Percentiles rank a stretch among this genome's conserved stretches.
phyloP scores from a whole-genome alignment of 2,329 filamentous ascomycete species.

The Gaeumannomyces tritici region DNA sequence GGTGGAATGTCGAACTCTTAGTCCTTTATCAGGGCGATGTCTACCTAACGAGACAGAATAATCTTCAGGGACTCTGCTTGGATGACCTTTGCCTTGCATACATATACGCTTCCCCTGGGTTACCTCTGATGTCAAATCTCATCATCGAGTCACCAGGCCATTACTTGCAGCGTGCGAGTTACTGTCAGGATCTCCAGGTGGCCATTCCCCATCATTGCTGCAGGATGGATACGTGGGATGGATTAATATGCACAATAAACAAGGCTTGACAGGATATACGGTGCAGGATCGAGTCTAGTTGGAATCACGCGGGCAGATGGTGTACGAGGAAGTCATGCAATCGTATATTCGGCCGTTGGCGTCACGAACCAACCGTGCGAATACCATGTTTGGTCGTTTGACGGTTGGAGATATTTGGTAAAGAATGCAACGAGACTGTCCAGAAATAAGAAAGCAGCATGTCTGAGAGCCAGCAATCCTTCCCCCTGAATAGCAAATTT shows the following conservation, averaged over 20 bases:
- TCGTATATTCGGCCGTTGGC: not conserved
- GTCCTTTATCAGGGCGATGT: not conserved
- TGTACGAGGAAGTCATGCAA: not conserved
- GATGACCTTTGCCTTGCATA: not conserved
- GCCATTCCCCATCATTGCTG: not conserved
- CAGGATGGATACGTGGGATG: not conserved
- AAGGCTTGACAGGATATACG: not conserved
- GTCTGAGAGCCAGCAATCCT: not conserved
- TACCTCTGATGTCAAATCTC: too few relatives aligned
- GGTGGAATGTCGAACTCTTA: constrained; percentile 3
- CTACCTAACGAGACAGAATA: not conserved
- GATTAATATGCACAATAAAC: not conserved
- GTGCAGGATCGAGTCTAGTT: not conserved
- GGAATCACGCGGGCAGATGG: not conserved
- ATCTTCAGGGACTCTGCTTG: not conserved
- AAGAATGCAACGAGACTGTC: not conserved
- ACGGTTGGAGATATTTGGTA: not conserved
- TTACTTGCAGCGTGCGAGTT: not conserved
- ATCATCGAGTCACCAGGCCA: too few relatives aligned
- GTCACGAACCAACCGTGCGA: not conserved
- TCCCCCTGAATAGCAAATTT: not conserved
- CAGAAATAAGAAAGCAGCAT: not conserved
- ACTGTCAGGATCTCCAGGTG: not conserved
- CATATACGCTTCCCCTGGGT: too few relatives aligned
- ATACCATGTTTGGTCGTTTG: not conserved